Percentiles rank a stretch among this genome's conserved stretches.
These are phyloP conservation scores for Polytrichum formosum DNA, from an alignment of 225 moss, liverwort and hornwort species.

Conservation along the genomic window DNA sequence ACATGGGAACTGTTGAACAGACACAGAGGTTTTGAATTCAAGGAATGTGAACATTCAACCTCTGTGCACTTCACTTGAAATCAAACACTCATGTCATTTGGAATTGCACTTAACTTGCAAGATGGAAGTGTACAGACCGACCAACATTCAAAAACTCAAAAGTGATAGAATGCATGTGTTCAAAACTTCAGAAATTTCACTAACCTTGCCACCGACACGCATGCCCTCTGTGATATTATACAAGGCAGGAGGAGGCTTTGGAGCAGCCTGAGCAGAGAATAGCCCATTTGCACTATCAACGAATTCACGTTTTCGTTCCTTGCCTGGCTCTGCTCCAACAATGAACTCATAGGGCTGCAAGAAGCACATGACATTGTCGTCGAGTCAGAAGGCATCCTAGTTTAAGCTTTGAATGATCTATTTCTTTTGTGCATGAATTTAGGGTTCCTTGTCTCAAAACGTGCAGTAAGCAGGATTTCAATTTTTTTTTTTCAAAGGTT, in stretches of 20 bases:
- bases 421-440: no score
- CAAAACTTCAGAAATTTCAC: background rate
- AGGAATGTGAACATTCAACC: no score
- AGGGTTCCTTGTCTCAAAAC: no score
- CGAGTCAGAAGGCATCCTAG: no score
- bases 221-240: slow-evolving; percentile 61
- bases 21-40: no score
- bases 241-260: slow-evolving; percentile 67
- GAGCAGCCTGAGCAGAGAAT: slow-evolving; percentile 66
- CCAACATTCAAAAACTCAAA: background rate
- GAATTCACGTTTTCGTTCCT: slow-evolving; percentile 64
- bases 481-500: background rate
- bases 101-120: no score
- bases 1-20: no score
- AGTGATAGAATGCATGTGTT: background rate
- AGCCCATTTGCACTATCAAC: slow-evolving; percentile 69
- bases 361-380: background rate
- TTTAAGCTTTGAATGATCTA: no score
- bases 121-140: background rate
- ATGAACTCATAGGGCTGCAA: slow-evolving; percentile 66
- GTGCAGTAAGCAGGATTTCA: no score
- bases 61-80: no score
- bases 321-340: slow-evolving; percentile 59
- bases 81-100: no score
- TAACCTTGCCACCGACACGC: slow-evolving; percentile 73